These are phyloP conservation scores for Rosa chinensis DNA, from an alignment of 306 rosid species.

Conservation along the genomic window DNA sequence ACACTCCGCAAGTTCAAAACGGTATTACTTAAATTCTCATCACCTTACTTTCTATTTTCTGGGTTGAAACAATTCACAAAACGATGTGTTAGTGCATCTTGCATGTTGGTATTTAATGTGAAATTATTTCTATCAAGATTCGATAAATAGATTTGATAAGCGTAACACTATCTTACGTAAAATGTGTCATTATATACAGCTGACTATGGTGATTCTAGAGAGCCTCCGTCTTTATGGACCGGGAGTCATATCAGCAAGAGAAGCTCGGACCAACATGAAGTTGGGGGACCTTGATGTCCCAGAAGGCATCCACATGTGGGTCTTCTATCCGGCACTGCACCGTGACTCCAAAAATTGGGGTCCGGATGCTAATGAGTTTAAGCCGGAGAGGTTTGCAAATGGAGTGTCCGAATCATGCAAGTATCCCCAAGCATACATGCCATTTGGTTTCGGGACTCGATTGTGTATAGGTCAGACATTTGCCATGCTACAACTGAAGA, in stretches of 20 bases:
- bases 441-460: constrained; percentile 17
- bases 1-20: constrained; percentile 8
- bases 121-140: background rate
- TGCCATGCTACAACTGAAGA: constrained; percentile 14
- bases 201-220: constrained; percentile 21
- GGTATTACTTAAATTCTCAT: background rate
- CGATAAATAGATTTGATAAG: background rate
- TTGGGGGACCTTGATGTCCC: constrained; percentile 12
- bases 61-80: background rate
- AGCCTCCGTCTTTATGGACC: constrained; percentile 21
- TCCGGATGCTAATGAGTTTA: constrained; percentile 13
- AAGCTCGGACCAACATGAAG: constrained; percentile 13
- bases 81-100: background rate
- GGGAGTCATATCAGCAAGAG: constrained; percentile 1
- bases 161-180: background rate
- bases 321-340: constrained; percentile 1
- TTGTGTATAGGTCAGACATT: constrained; percentile 18
- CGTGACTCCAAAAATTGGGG: constrained; percentile 20
- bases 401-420: constrained; percentile 8
- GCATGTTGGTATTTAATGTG: background rate
- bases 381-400: constrained; percentile 23
- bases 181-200: background rate
- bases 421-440: constrained; percentile 20
- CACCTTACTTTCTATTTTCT: background rate
- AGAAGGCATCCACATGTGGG: constrained; percentile 15